Percentiles rank a stretch among this genome's conserved stretches.
Evolutionary conservation across 805 yeast species (phyloP).

Genomic region (Candida chauliodis): DNA sequence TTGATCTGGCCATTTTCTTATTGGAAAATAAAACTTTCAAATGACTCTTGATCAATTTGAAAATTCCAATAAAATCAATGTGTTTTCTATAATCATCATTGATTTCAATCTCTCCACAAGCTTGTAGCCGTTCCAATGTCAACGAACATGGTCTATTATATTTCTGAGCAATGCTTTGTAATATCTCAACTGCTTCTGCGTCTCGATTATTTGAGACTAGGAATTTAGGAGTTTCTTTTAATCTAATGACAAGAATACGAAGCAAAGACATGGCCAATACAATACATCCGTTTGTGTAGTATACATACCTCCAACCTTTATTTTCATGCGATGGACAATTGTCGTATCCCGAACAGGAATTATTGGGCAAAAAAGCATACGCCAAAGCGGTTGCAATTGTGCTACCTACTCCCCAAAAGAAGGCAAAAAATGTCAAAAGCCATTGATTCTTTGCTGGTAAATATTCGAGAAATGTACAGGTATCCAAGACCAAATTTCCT

Average conservation of each 20-base stretch:
- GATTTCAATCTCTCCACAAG: slow-evolving; percentile 37
- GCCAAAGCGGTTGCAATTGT: slow-evolving; percentile 51
- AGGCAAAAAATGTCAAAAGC: slow-evolving; percentile 46
- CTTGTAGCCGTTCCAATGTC: slow-evolving; percentile 44
- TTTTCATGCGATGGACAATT: slow-evolving; percentile 46
- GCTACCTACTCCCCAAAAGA: slow-evolving; percentile 65
- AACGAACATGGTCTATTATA: slow-evolving; percentile 42
- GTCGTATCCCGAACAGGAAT: slow-evolving; percentile 39
- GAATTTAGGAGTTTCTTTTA: slow-evolving; percentile 58
- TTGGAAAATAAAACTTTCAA: slow-evolving; percentile 43
- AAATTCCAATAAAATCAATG: slow-evolving; percentile 17
- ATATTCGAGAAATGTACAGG: slow-evolving; percentile 51
- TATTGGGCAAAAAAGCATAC: slow-evolving; percentile 53
- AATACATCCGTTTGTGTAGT: slow-evolving; percentile 47
- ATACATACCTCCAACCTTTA: slow-evolving; percentile 61
- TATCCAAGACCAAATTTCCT: slow-evolving; percentile 55
- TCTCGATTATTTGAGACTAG: slow-evolving; percentile 52
- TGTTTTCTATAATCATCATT: slow-evolving; percentile 18
- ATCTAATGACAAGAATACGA: slow-evolving; percentile 27
- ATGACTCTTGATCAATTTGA: slow-evolving; percentile 28
- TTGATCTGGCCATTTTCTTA: slow-evolving; percentile 36
- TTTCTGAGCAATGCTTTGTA: slow-evolving; percentile 45
- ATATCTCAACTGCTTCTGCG: slow-evolving; percentile 42
- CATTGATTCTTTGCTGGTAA: slow-evolving; percentile 50
- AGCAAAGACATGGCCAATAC: slow-evolving; percentile 38